phyloP scores from a whole-genome alignment of 2,329 filamentous ascomycete species.

The Stemphylium lycopersici region DNA sequence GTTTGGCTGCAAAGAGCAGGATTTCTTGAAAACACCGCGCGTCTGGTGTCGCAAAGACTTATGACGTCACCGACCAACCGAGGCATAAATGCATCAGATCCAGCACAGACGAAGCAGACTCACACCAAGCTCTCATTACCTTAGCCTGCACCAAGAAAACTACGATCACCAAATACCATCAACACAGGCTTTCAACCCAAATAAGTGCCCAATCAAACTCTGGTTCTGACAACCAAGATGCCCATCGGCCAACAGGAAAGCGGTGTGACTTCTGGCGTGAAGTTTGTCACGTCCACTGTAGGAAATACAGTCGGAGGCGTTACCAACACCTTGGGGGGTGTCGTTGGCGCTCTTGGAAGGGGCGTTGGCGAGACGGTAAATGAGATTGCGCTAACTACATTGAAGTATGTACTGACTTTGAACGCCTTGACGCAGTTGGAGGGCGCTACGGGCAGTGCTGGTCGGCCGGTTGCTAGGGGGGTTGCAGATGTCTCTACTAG shows the following conservation, averaged over 20 bases:
- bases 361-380: constrained; percentile 52
- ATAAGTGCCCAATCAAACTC: constrained; percentile 1
- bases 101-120: not conserved
- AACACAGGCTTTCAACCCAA: not conserved
- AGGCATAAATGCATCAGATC: constrained; percentile 14
- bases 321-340: constrained; percentile 59
- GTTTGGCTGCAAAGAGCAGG: not conserved
- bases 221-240: constrained; percentile 30
- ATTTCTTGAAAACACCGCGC: constrained; percentile 8
- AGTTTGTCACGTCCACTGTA: constrained; percentile 62
- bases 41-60: constrained; percentile 6
- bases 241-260: constrained; percentile 48
- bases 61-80: constrained; percentile 16
- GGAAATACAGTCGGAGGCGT: constrained; percentile 63
- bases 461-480: constrained; percentile 51
- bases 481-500: constrained; percentile 52
- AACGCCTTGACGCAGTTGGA: constrained; percentile 36
- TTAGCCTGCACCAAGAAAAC: constrained; percentile 11
- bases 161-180: constrained; percentile 1
- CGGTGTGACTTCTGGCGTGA: constrained; percentile 59
- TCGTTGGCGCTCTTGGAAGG: constrained; percentile 56
- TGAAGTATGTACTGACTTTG: constrained; percentile 3
- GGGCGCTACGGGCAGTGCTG: constrained; percentile 53
- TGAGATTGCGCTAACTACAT: not conserved
- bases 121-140: constrained; percentile 6